These are phyloP conservation scores for Alternaria ethzedia DNA, from an alignment of 2,329 filamentous ascomycete genomes.

Conservation along the genomic window DNA sequence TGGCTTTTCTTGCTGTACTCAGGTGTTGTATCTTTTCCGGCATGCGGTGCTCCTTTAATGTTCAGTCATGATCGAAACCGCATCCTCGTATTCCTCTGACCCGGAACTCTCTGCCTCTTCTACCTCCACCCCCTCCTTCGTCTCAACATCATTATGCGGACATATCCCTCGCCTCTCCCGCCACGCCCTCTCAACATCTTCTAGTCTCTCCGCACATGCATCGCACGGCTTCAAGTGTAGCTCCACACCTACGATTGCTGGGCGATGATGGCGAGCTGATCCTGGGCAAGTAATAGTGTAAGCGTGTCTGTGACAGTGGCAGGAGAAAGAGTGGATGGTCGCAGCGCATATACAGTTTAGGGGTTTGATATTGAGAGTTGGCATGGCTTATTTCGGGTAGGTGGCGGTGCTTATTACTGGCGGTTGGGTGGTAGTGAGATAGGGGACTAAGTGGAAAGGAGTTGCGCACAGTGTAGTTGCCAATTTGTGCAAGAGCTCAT, in stretches of 20 bases:
- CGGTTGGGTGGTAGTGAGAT: neutral
- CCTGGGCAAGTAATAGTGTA: neutral
- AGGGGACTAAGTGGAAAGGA: neutral
- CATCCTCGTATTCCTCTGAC: neutral
- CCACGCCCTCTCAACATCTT: neutral
- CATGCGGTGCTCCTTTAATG: neutral
- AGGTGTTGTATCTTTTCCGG: neutral
- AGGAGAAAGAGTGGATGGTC: neutral
- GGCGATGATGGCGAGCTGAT: neutral
- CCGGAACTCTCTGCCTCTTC: neutral
- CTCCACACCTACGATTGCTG: neutral
- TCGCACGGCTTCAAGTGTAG: neutral
- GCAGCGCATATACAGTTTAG: constrained; percentile 4
- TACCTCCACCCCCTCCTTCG: neutral
- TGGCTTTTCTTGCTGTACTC: neutral
- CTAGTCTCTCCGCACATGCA: neutral
- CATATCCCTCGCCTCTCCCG: neutral
- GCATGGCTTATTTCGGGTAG: neutral
- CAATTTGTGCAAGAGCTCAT: neutral
- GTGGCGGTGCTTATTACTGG: neutral
- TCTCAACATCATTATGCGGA: neutral
- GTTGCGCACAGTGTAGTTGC: neutral
- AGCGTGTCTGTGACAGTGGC: neutral
- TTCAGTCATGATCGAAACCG: neutral
- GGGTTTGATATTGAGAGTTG: neutral